phyloP scores from a whole-genome alignment of 148 eudicot species.

The Heliamphora exappendiculata region DNA sequence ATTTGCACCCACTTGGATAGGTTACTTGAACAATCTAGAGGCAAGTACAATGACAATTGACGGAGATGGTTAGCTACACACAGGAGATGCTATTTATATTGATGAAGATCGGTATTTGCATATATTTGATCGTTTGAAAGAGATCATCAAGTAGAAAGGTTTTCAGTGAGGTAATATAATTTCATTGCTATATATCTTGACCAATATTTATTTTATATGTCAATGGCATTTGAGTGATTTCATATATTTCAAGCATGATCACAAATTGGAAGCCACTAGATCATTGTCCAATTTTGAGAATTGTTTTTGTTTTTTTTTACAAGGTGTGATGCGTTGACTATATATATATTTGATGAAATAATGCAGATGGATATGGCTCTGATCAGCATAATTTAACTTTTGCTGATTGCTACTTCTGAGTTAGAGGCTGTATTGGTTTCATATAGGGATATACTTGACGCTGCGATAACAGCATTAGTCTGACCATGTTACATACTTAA shows the following conservation, averaged over 20 bases:
- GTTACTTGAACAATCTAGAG: slow-evolving; percentile 62
- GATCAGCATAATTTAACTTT: neutral
- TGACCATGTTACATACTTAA: neutral
- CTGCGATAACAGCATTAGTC: slow-evolving; percentile 69
- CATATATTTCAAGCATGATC: neutral
- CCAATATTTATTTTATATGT: neutral
- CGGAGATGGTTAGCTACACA: slow-evolving; percentile 73
- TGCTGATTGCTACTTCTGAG: slow-evolving; percentile 94
- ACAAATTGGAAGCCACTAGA: neutral
- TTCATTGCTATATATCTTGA: neutral
- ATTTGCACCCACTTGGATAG: slow-evolving; percentile 27
- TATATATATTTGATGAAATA: neutral
- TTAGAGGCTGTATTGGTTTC: slow-evolving; percentile 63
- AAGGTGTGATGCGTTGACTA: neutral
- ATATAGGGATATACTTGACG: slow-evolving; percentile 80
- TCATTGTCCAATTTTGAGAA: neutral
- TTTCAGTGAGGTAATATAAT: slow-evolving; percentile 49
- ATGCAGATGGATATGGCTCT: too few species aligned
- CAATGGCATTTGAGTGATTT: neutral
- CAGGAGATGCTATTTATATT: slow-evolving; percentile 77
- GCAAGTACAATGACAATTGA: slow-evolving; percentile 59
- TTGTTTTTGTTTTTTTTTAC: too few species aligned
- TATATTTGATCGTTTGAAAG: slow-evolving; percentile 80
- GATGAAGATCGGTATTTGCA: slow-evolving; percentile 73
- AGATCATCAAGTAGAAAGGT: slow-evolving; percentile 93